phyloP scores from a whole-genome alignment of 257 asterid genomes.

The Fraxinus anomala region DNA sequence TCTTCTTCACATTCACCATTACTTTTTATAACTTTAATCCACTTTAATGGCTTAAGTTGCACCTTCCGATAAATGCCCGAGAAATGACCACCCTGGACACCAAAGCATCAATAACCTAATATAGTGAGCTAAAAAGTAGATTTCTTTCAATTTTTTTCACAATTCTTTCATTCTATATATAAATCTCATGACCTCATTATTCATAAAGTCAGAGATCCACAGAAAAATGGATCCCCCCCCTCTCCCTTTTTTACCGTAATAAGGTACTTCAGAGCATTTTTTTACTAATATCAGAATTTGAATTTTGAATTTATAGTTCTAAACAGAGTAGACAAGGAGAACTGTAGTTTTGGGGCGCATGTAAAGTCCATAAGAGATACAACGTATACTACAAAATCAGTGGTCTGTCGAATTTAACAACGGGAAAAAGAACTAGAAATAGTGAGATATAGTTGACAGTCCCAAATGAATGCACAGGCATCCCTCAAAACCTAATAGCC shows the following conservation, averaged over 20 bases:
- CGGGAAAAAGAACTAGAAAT: not conserved
- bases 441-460: not conserved
- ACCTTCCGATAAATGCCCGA: constrained; percentile 97
- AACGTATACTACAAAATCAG: not conserved
- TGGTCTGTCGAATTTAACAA: not conserved
- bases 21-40: constrained; percentile 73
- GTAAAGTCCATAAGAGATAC: not conserved
- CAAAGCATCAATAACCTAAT: constrained; percentile 24
- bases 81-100: constrained; percentile 92
- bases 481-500: constrained; percentile 2
- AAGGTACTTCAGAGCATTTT: not conserved
- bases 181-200: not conserved
- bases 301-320: too few relatives aligned
- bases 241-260: not conserved
- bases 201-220: not conserved
- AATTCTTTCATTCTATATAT: not conserved
- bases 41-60: constrained; percentile 89
- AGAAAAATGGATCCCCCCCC: not conserved
- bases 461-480: not conserved
- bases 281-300: too few relatives aligned
- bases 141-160: not conserved
- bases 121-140: not conserved
- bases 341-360: not conserved
- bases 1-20: constrained; percentile 96
- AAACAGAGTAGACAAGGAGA: too few relatives aligned